Evolutionary conservation across 1,284 basidiomycete genomes (phyloP).

Genomic region (Trichosporon inkin): DNA sequence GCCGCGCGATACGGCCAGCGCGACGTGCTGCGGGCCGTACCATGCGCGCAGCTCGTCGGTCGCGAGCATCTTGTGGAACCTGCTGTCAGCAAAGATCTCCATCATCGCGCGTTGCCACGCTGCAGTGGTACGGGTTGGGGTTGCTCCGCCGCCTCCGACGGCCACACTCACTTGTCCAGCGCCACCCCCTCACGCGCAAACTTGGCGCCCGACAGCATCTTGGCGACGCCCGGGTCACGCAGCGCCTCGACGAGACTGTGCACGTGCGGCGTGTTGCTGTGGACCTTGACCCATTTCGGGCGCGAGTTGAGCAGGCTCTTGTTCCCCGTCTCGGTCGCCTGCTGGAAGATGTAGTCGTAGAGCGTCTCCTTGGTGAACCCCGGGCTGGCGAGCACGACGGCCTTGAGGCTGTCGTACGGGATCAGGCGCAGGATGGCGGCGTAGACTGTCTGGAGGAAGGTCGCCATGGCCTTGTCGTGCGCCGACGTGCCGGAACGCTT

Average conservation of each 20-base stretch:
- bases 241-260: conserved; percentile 93
- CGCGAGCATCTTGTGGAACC: conserved; percentile 95
- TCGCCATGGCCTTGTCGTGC: conserved; percentile 78
- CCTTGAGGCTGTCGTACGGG: conserved; percentile 73
- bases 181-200: conserved; percentile 91
- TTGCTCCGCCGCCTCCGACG: too few species aligned
- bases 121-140: too few species aligned
- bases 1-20: conserved; percentile 83
- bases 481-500: conserved; percentile 80
- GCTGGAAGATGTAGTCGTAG: conserved; percentile 75
- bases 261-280: conserved; percentile 88
- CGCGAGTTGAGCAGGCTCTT: conserved; percentile 71
- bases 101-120: too few species aligned
- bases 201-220: conserved; percentile 83
- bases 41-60: conserved; percentile 92
- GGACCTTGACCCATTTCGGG: conserved; percentile 85
- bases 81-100: conserved; percentile 52
- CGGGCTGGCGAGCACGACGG: conserved; percentile 92
- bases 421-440: conserved; percentile 85
- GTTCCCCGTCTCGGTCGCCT: conserved; percentile 76
- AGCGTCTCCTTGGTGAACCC: conserved; percentile 86
- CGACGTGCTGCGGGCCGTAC: conserved; percentile 95
- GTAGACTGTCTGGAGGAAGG: conserved; percentile 81
- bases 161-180: conserved; percentile 74
- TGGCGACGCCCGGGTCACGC: conserved; percentile 78